Conservation (phyloP, 257 asterid species). For the Echites panduratus region DNA sequence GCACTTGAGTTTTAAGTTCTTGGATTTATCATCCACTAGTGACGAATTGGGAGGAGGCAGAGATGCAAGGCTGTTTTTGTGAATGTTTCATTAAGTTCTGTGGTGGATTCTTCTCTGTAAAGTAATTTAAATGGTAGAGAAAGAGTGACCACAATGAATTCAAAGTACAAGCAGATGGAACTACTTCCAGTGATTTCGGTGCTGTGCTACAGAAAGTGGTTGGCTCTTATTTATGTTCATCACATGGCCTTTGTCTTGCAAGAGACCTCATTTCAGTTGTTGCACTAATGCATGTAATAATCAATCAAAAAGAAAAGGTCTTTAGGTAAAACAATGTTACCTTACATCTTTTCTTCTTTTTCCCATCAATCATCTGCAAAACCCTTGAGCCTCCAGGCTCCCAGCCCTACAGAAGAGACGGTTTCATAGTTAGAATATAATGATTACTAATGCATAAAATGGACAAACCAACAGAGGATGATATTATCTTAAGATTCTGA, state of each 20-base stretch:
- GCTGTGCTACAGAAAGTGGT: constrained; percentile 13
- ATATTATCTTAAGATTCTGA: neutral
- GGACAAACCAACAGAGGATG: neutral
- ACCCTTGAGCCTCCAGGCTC: neutral
- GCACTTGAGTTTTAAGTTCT: neutral
- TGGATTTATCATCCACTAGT: neutral
- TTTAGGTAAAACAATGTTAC: too few species aligned
- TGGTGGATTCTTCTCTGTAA: neutral
- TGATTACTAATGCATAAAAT: neutral
- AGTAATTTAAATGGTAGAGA: neutral
- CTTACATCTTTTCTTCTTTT: neutral
- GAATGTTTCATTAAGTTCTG: neutral
- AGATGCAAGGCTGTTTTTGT: neutral
- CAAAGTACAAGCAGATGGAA: neutral
- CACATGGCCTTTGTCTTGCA: constrained; percentile 25
- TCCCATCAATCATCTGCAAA: neutral
- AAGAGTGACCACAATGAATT: neutral
- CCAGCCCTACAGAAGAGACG: neutral
- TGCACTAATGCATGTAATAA: neutral
- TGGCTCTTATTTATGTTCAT: constrained; percentile 26
- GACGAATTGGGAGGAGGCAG: too few species aligned
- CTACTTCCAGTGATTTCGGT: constrained; percentile 12
- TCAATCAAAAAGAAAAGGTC: neutral
- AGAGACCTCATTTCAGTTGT: neutral
- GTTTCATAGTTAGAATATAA: too few species aligned